phyloP scores from a whole-genome alignment of 228 moss, liverwort and hornwort species.

The Sphagnum fallax region DNA sequence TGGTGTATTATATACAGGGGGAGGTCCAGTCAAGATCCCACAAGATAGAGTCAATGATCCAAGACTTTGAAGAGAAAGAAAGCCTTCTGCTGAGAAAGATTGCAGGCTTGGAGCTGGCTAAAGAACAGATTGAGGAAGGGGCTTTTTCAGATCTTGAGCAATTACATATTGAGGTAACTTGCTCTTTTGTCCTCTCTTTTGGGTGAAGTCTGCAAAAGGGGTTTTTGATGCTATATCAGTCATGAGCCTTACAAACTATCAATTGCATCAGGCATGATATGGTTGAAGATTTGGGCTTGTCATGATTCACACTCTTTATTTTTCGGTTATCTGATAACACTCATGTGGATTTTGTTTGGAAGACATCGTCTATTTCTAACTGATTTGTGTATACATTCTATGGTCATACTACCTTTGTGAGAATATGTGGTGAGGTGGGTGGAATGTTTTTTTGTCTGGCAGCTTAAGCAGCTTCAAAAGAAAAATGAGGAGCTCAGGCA shows the following conservation, averaged over 20 bases:
- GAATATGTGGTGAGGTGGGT: too few relatives aligned
- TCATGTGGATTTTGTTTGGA: not conserved
- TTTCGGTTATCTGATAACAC: not conserved
- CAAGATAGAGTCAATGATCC: slow-evolving; percentile 50
- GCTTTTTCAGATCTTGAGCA: slow-evolving; percentile 78
- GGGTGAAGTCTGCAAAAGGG: not conserved
- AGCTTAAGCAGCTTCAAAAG: slow-evolving; percentile 82
- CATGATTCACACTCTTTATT: not conserved
- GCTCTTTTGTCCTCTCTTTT: too few relatives aligned
- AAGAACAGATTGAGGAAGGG: slow-evolving; percentile 77
- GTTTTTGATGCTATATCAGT: not conserved
- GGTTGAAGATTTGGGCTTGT: not conserved
- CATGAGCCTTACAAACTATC: too few relatives aligned
- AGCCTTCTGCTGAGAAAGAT: slow-evolving; percentile 64
- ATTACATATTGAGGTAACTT: slow-evolving; percentile 69
- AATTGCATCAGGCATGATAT: not conserved
- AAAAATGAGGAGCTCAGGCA: slow-evolving; percentile 64
- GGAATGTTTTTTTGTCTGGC: slow-evolving; percentile 15
- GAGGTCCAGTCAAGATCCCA: slow-evolving; percentile 38
- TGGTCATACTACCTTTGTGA: too few relatives aligned
- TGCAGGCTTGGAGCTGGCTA: slow-evolving; percentile 73
- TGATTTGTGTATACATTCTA: too few relatives aligned
- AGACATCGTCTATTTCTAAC: not conserved
- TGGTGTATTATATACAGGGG: slow-evolving; percentile 25
- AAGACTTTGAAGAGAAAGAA: slow-evolving; percentile 65